Percentiles rank a stretch among this genome's conserved stretches.
Evolutionary conservation across 768 basidiomycete species (phyloP).

Genomic region (Suillus alpinus): DNA sequence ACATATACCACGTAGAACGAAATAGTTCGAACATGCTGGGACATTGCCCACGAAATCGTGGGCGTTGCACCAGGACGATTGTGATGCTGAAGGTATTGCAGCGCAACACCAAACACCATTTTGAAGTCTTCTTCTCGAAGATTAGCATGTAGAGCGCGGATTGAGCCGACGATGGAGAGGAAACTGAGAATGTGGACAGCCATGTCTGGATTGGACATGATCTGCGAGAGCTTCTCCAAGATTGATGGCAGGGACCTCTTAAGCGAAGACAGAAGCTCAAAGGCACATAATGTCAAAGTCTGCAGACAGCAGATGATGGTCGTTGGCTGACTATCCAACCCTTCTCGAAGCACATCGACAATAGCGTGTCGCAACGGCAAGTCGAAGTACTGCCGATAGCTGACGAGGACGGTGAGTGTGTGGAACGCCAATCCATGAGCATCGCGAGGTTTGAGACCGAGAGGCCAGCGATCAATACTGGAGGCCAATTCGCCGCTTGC

Average conservation of each 20-base stretch:
- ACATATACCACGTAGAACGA: slow-evolving; percentile 90
- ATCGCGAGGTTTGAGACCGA: slow-evolving; percentile 67
- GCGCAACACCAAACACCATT: slow-evolving; percentile 90
- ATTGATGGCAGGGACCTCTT: slow-evolving; percentile 78
- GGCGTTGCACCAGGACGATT: slow-evolving; percentile 59
- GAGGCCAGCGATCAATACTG: slow-evolving; percentile 57
- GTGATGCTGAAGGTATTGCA: slow-evolving; percentile 92
- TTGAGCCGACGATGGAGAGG: slow-evolving; percentile 81
- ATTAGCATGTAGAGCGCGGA: slow-evolving; percentile 78
- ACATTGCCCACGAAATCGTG: slow-evolving; percentile 77
- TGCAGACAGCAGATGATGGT: slow-evolving; percentile 90
- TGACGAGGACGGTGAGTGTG: slow-evolving; percentile 81
- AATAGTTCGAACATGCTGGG: slow-evolving; percentile 87
- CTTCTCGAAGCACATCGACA: slow-evolving; percentile 71
- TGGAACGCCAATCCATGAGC: slow-evolving; percentile 88
- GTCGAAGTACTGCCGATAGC: slow-evolving; percentile 81
- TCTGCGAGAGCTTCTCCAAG: slow-evolving; percentile 83
- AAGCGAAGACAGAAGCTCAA: slow-evolving; percentile 81
- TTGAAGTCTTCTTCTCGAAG: slow-evolving; percentile 90
- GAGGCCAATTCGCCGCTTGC: slow-evolving; percentile 54
- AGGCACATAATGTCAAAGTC: slow-evolving; percentile 82
- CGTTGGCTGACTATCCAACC: slow-evolving; percentile 65
- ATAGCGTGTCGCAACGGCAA: slow-evolving; percentile 59
- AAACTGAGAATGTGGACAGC: slow-evolving; percentile 96
- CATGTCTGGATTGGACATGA: slow-evolving; percentile 92